Percentiles rank a stretch among this genome's conserved stretches.
Evolutionary conservation across 1,284 basidiomycete species (phyloP).

Genomic region (Tilletia indica): DNA sequence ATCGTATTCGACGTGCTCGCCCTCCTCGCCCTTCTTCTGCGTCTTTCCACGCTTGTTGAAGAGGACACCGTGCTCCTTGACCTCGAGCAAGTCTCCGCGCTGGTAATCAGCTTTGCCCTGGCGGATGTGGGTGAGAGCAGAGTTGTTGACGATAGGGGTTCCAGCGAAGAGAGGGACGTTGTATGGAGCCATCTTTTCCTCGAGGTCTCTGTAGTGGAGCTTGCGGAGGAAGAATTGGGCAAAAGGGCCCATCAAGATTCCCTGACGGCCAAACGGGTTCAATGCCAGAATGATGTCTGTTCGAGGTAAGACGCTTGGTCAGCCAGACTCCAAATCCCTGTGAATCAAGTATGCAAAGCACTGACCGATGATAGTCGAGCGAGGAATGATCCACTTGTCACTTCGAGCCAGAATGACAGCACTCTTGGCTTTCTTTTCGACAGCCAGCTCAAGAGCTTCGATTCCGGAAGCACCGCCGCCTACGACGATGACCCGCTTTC

Average conservation of each 20-base stretch:
- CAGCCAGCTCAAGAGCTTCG: slow-evolving; percentile 63
- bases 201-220: slow-evolving; percentile 64
- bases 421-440: slow-evolving; percentile 59
- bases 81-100: slow-evolving; percentile 62
- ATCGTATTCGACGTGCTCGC: slow-evolving; percentile 57
- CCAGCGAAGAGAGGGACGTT: slow-evolving; percentile 44
- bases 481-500: slow-evolving; percentile 60
- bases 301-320: slow-evolving; percentile 58
- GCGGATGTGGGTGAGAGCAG: slow-evolving; percentile 63
- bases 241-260: slow-evolving; percentile 47
- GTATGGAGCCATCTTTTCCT: slow-evolving; percentile 55
- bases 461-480: slow-evolving; percentile 67
- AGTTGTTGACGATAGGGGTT: slow-evolving; percentile 63
- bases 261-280: slow-evolving; percentile 64
- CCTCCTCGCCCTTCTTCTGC: slow-evolving; percentile 53
- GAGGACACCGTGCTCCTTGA: slow-evolving; percentile 60
- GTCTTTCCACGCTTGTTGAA: slow-evolving; percentile 54
- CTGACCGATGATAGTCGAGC: slow-evolving; percentile 49
- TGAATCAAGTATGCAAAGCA: slow-evolving; percentile 33
- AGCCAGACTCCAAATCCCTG: neutral
- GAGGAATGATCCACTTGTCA: slow-evolving; percentile 44
- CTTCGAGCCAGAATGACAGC: slow-evolving; percentile 62
- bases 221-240: slow-evolving; percentile 62
- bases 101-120: slow-evolving; percentile 62
- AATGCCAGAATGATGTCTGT: slow-evolving; percentile 62